phyloP scores from a whole-genome alignment of 2,329 filamentous ascomycete species.

The Sporothrix protearum region DNA sequence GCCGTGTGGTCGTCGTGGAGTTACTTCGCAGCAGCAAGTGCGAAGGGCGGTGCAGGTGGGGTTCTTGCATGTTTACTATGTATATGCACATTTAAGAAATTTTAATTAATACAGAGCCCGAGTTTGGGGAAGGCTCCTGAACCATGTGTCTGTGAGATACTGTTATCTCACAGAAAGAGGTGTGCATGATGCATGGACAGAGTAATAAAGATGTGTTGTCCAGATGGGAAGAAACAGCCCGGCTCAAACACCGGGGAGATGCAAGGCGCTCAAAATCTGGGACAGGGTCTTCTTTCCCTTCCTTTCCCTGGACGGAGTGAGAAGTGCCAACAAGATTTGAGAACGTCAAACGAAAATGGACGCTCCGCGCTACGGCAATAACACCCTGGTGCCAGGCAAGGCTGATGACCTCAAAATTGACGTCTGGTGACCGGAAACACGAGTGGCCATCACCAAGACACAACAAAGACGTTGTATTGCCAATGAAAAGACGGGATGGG shows the following conservation, averaged over 20 bases:
- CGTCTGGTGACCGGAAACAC: neutral
- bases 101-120: neutral
- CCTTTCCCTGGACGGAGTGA: neutral
- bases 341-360: neutral
- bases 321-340: neutral
- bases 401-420: neutral
- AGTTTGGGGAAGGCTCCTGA: neutral
- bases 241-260: constrained; percentile 1
- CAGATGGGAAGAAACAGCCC: constrained; percentile 1
- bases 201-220: neutral
- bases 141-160: neutral
- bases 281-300: neutral
- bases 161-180: neutral
- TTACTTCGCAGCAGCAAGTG: neutral
- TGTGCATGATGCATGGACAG: neutral
- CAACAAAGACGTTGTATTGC: neutral
- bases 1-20: neutral
- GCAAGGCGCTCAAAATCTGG: neutral
- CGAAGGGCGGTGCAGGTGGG: neutral
- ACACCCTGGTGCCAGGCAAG: neutral
- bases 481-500: constrained; percentile 1
- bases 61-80: neutral
- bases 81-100: too few species aligned
- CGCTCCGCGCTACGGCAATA: neutral
- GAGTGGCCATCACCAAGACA: neutral